phyloP scores from a whole-genome alignment of 2,329 filamentous ascomycete species.

The Echinosphaeria canescens region DNA sequence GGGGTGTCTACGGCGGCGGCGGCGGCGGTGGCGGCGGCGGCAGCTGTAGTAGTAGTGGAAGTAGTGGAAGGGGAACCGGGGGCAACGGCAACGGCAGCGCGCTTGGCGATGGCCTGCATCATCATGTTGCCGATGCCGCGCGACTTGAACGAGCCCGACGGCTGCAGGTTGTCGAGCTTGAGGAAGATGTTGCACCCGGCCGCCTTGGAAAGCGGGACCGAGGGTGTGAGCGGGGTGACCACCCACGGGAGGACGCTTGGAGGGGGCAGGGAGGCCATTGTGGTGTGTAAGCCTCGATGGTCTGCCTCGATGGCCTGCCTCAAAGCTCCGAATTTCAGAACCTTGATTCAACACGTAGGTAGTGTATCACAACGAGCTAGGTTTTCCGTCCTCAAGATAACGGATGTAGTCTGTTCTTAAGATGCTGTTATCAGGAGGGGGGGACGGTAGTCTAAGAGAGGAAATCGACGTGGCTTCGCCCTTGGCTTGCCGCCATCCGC shows the following conservation, averaged over 20 bases:
- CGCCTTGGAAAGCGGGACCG: constrained; percentile 36
- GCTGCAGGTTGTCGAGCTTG: constrained; percentile 67
- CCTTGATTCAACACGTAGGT: no score
- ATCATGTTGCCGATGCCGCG: constrained; percentile 54
- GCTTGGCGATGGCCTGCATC: constrained; percentile 21
- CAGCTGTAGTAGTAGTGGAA: constrained; percentile 45
- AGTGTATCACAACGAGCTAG: no score
- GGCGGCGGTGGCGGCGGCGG: constrained; percentile 14
- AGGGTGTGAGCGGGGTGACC: constrained; percentile 46
- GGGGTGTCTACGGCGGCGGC: constrained; percentile 10
- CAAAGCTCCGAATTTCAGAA: constrained; percentile 1
- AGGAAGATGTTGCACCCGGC: constrained; percentile 62
- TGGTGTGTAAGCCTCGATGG: no score
- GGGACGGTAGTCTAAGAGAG: no score
- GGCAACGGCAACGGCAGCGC: no score
- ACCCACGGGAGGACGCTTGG: constrained; percentile 30
- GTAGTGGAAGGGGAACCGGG: constrained; percentile 8
- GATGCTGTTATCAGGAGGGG: no score
- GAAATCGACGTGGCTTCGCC: no score
- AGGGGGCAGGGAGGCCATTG: constrained; percentile 10
- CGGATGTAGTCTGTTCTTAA: no score
- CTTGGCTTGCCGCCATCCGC: no score
- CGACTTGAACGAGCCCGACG: constrained; percentile 70
- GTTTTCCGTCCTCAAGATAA: no score
- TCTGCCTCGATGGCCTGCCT: constrained; percentile 3